Conservation (phyloP, 305 asterid species). For the Fraxinus velutina region DNA sequence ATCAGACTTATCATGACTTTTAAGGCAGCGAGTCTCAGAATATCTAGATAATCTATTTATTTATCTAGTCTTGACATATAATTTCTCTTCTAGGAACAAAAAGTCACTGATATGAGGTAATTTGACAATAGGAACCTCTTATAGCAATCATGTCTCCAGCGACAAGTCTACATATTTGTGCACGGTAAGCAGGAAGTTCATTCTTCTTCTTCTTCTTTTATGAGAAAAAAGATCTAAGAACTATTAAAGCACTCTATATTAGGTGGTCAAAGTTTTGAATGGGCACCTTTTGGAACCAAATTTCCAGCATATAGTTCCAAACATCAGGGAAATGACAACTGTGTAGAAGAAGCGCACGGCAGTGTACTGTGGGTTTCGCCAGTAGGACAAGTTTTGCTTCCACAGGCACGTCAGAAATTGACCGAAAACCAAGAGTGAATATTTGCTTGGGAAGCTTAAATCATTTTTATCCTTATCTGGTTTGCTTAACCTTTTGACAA, state of each 20-base stretch:
- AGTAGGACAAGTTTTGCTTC: slow-evolving; percentile 60
- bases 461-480: slow-evolving; percentile 45
- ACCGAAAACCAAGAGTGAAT: slow-evolving; percentile 44
- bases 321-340: slow-evolving; percentile 65
- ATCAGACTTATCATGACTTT: background rate
- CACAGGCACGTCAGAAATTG: slow-evolving; percentile 64
- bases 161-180: background rate
- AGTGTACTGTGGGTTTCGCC: slow-evolving; percentile 79
- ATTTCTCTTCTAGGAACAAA: background rate
- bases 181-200: background rate
- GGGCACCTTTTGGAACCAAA: slow-evolving; percentile 64
- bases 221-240: background rate
- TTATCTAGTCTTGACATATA: background rate
- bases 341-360: slow-evolving; percentile 83
- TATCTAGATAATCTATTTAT: background rate
- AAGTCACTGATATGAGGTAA: background rate
- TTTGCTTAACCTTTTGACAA: slow-evolving; percentile 54
- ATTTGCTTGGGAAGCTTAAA: slow-evolving; percentile 52
- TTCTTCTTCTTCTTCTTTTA: background rate
- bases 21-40: background rate
- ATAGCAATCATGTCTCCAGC: background rate
- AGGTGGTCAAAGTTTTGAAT: slow-evolving; percentile 13
- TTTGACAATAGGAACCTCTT: background rate
- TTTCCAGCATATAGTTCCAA: slow-evolving; percentile 81
- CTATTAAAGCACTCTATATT: background rate